Conservation (phyloP, 2,329 filamentous ascomycete genomes). For the Alternaria gaisen region DNA sequence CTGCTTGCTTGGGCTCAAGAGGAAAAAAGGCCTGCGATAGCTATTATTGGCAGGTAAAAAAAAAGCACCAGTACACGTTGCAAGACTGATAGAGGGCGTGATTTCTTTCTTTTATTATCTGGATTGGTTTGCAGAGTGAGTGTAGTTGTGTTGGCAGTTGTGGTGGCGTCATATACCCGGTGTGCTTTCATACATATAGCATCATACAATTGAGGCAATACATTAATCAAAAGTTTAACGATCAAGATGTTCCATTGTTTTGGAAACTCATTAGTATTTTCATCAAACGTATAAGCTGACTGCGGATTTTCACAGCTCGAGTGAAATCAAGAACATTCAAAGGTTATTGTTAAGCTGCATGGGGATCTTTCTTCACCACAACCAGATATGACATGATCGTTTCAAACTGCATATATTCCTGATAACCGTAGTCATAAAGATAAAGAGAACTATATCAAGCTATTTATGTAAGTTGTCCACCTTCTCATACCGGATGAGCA, state of each 20-base stretch:
- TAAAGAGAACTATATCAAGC: background rate
- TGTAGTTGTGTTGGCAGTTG: background rate
- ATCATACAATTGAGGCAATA: background rate
- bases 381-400: background rate
- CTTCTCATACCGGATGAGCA: constrained; percentile 18
- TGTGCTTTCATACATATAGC: background rate
- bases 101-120: background rate
- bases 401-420: background rate
- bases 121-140: background rate
- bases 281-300: background rate
- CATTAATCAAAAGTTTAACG: background rate
- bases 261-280: background rate
- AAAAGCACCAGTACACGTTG: background rate
- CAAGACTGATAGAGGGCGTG: no score
- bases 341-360: background rate
- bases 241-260: fast-evolving
- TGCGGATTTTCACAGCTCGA: background rate
- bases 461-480: background rate
- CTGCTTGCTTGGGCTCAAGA: background rate
- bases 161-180: constrained; percentile 9
- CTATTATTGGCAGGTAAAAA: background rate
- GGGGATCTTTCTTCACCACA: no score
- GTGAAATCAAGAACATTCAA: no score
- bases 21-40: background rate
- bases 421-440: background rate